Base-by-base conservation (phyloP, 1,284 basidiomycete species). In the Papiliotrema terrestris region DNA sequence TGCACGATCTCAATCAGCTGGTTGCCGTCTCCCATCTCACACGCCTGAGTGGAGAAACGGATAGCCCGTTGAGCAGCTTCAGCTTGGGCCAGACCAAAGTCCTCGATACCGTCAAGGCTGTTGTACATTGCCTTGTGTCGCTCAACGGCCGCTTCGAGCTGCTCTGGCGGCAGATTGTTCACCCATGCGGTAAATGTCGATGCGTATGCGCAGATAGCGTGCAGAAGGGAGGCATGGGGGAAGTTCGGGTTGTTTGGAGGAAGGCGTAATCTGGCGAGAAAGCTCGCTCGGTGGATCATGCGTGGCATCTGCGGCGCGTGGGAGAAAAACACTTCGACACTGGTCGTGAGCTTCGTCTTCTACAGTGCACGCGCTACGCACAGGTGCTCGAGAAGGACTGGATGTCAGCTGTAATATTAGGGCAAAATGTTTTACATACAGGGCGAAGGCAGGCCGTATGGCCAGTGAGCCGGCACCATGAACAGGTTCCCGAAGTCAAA, bases 171-270 rank as follows among this genome's bases (percentile, higher is more conserved):
- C 11, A 72, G 38, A 3, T 57, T 55, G 20, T 58, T 66, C 41
- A 67, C 68, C 66, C 69, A 72, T 8, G 75, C 74, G 1, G 74
- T 76, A 54, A 77, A 69, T 13, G 67, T 63, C 0, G 76, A 65
- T 0, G 76, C 75, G 11, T 69, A 59, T 3, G 78, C 77, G 52
- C 76, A 76, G 32, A 80, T 78, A 36, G 75, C 73, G 57, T 80
- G 79, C 2, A 80, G 66, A 0, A 80, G 62, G 1, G 72, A 67
- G 0, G 72, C 58, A 53, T 77, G 74, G 8, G 79, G 79, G 63
- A 80, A 80, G 13, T 71, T 61, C 3, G 57, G 44, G 39, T 75
- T 68, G 1, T 69, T 68, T 0, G 79, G 78, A 1, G 78, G 71
- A 15, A 79, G 69, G n/a, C 68, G 61, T 53, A 80, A 65, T 5